Percentiles rank a stretch among this genome's conserved stretches.
These are phyloP conservation scores for Mortierella sp. DNA, from an alignment of 371 early-diverging fungal genomes.

Conservation along the genomic window DNA sequence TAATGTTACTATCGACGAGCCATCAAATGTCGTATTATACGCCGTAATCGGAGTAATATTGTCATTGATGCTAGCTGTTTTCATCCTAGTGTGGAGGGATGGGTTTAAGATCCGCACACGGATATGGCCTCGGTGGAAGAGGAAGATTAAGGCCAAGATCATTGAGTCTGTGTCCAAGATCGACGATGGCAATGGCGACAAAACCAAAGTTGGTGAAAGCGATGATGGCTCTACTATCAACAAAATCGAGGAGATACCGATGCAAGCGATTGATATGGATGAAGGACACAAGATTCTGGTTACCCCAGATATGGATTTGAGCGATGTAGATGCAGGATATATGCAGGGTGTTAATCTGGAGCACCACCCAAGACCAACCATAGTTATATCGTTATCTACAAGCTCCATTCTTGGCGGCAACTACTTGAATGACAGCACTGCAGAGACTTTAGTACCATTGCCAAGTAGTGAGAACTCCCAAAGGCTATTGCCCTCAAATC, in stretches of 20 bases:
- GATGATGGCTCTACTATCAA: not conserved
- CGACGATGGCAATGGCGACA: not conserved
- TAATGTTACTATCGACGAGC: not conserved
- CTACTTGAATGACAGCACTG: not conserved
- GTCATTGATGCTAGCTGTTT: not conserved
- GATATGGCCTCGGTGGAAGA: constrained; percentile 2
- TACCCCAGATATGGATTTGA: constrained; percentile 15
- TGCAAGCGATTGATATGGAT: not conserved
- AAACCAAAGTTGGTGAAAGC: not conserved
- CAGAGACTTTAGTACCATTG: not conserved
- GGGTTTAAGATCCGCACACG: not conserved
- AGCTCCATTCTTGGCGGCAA: not conserved
- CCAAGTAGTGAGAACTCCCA: not conserved
- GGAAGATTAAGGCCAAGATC: not conserved
- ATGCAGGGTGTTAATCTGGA: not conserved
- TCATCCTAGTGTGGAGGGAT: not conserved
- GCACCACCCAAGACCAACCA: constrained; percentile 1
- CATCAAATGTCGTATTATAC: too few species aligned
- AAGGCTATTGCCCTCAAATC: not conserved
- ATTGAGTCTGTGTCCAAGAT: constrained; percentile 1
- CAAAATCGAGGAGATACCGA: constrained; percentile 12
- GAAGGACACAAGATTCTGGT: constrained; percentile 5
- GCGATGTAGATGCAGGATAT: constrained; percentile 4
- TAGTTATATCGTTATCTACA: not conserved
- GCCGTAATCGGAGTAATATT: not conserved